A percentile compares a stretch with the other conserved stretches of the same genome.
Conservation (phyloP, 305 asterid species). For the Fraxinus greggii region DNA sequence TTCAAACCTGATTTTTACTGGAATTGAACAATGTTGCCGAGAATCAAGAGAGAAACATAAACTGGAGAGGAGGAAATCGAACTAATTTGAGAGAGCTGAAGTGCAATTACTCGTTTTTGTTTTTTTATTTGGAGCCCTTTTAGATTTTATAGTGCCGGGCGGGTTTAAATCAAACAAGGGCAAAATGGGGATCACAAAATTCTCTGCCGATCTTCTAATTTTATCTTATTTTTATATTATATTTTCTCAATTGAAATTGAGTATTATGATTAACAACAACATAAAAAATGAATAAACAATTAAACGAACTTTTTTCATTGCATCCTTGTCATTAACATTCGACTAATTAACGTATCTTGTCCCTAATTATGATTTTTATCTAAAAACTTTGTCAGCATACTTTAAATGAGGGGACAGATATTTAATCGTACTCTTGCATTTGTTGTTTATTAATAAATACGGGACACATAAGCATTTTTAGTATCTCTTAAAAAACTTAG, state of each 20-base stretch:
- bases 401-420: background rate
- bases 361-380: background rate
- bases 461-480: background rate
- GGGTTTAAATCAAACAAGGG: background rate
- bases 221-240: no score
- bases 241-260: background rate
- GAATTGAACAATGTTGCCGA: slow-evolving; percentile 14
- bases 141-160: background rate
- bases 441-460: no score
- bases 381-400: background rate
- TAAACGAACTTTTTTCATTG: background rate
- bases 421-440: background rate
- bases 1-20: slow-evolving; percentile 10
- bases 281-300: background rate
- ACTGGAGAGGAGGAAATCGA: slow-evolving; percentile 4
- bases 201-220: background rate
- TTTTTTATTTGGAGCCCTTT: slow-evolving; percentile 17
- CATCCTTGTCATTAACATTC: background rate
- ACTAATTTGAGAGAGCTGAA: slow-evolving; percentile 26
- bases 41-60: slow-evolving; percentile 3
- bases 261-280: background rate
- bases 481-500: background rate
- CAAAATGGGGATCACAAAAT: background rate
- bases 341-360: background rate
- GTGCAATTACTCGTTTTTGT: slow-evolving; percentile 16